Evolutionary conservation across 768 basidiomycete species (phyloP).

Genomic region (Porphyrellus cyaneotinctus): DNA sequence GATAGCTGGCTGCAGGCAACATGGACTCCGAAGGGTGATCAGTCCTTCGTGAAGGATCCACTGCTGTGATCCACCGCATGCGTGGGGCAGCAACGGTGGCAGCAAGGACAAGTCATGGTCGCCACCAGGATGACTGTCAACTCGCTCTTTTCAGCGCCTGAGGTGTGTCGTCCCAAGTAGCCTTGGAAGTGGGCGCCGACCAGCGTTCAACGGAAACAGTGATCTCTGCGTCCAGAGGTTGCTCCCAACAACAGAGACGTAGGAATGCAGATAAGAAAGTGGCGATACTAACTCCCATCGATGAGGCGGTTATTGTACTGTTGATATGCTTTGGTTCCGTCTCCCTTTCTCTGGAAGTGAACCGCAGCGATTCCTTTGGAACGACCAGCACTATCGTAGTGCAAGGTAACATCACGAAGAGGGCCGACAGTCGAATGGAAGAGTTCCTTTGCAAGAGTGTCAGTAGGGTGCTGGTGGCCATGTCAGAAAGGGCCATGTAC

Average conservation of each 20-base stretch:
- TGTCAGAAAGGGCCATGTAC: slow-evolving; percentile 42
- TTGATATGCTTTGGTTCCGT: slow-evolving; percentile 87
- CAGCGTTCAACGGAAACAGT: slow-evolving; percentile 21
- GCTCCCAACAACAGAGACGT: slow-evolving; percentile 22
- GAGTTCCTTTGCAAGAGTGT: slow-evolving; percentile 64
- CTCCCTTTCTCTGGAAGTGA: slow-evolving; percentile 79
- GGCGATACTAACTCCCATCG: slow-evolving; percentile 99
- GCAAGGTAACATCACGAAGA: slow-evolving; percentile 76
- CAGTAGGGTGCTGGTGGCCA: not conserved
- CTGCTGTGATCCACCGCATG: slow-evolving; percentile 24
- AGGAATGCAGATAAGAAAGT: slow-evolving; percentile 38
- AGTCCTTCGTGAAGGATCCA: slow-evolving; percentile 24
- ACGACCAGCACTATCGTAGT: slow-evolving; percentile 79
- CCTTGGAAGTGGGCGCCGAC: slow-evolving; percentile 20
- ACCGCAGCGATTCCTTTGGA: slow-evolving; percentile 91
- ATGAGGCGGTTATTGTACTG: slow-evolving; percentile 98
- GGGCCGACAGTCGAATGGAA: slow-evolving; percentile 89
- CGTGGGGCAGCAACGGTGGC: slow-evolving; percentile 14
- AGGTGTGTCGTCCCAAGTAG: slow-evolving; percentile 22
- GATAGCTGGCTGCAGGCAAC: slow-evolving; percentile 24
- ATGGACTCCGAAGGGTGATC: slow-evolving; percentile 27
- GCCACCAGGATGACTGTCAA: slow-evolving; percentile 28
- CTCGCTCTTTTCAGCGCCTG: slow-evolving; percentile 30
- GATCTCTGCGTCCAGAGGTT: slow-evolving; percentile 16
- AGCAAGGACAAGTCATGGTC: slow-evolving; percentile 30